phyloP scores from a whole-genome alignment of 805 yeast genomes.

The Hanseniaspora taiwanica region DNA sequence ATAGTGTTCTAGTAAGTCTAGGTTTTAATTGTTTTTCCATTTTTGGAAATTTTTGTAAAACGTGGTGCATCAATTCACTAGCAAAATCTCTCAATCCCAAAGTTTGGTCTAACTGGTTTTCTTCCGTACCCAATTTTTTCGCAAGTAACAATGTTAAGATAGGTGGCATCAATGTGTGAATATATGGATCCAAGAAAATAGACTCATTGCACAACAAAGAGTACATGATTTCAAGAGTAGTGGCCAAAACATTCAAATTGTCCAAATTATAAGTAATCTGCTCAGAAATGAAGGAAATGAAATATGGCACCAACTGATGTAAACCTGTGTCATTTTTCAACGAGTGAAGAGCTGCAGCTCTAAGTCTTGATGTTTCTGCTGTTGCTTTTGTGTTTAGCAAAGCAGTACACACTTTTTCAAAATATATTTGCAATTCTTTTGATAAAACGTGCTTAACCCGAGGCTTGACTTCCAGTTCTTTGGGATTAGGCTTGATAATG shows the following conservation, averaged over 20 bases:
- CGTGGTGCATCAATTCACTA: slow-evolving; percentile 64
- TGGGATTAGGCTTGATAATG: slow-evolving; percentile 26
- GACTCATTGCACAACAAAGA: slow-evolving; percentile 74
- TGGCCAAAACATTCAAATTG: slow-evolving; percentile 53
- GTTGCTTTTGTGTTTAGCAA: slow-evolving; percentile 23
- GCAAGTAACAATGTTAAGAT: slow-evolving; percentile 81
- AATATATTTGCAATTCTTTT: slow-evolving; percentile 84
- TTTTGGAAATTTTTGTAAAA: slow-evolving; percentile 68
- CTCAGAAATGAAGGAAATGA: slow-evolving; percentile 91
- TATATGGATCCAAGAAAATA: slow-evolving; percentile 85
- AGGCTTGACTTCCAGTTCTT: slow-evolving; percentile 62
- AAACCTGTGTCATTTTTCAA: slow-evolving; percentile 87
- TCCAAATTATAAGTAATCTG: slow-evolving; percentile 81
- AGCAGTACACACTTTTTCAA: slow-evolving; percentile 79
- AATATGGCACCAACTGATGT: slow-evolving; percentile 92
- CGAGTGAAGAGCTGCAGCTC: slow-evolving; percentile 72
- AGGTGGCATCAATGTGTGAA: slow-evolving; percentile 96
- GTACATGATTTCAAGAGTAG: slow-evolving; percentile 81
- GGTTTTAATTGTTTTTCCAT: slow-evolving; percentile 84
- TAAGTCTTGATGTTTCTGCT: slow-evolving; percentile 35
- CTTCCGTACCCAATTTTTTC: slow-evolving; percentile 53
- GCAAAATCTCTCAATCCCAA: slow-evolving; percentile 77
- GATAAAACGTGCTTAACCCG: slow-evolving; percentile 90
- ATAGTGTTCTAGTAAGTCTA: slow-evolving; percentile 80
- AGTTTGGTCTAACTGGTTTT: slow-evolving; percentile 26